Evolutionary conservation across 2,329 filamentous ascomycete genomes (phyloP), one percentile per base, ranked within the genome.

Genomic region (Ophiobolus disseminans): DNA sequence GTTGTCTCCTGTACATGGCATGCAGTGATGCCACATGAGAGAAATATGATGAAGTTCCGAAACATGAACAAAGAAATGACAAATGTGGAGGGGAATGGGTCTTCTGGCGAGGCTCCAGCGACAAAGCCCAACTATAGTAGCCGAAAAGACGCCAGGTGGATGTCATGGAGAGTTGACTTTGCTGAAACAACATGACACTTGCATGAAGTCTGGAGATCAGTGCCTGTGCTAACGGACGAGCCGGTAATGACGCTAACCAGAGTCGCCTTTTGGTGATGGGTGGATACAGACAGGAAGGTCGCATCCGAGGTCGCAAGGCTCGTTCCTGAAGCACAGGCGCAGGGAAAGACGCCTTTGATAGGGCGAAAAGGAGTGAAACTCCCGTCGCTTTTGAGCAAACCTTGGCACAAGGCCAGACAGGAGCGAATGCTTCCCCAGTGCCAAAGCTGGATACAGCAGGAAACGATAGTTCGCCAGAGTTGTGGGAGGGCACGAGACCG

Each of bases 361-460:
- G 28, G 48, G 51, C 50, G 44, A 51, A 25, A 21, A 53, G 47
- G 41, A 49, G 7, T 47, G 54, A 50, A 57, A 61, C 48, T 45
- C 39, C 50, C 48, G 38, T 48, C 40, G 42, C 16, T 20, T 20
- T 48, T 44, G 50, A 22, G 26, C 36, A 25, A 50, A 55, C 20
- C 39, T 55, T 57, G 30, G 13, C 28, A 30, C 28, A 31, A 32
- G 21, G 41, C 37, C 17, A 31, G 19, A 20, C 16, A 41, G 36
- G 20, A 32, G 41, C 36, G 31, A 34, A 17, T 20, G 21, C 40
- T 40, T 22, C 16, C 14, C 16, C 35, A 34, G 36, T 26, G 31
- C 32, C 32, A 25, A 36, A 20, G 43, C 36, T 26, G 25, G 38
- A 43, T 19, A 41, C 23, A 16, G 35, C 23, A 38, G 40, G 45